phyloP scores from a whole-genome alignment of 2,329 filamentous ascomycete species.

The Colletotrichum horii region DNA sequence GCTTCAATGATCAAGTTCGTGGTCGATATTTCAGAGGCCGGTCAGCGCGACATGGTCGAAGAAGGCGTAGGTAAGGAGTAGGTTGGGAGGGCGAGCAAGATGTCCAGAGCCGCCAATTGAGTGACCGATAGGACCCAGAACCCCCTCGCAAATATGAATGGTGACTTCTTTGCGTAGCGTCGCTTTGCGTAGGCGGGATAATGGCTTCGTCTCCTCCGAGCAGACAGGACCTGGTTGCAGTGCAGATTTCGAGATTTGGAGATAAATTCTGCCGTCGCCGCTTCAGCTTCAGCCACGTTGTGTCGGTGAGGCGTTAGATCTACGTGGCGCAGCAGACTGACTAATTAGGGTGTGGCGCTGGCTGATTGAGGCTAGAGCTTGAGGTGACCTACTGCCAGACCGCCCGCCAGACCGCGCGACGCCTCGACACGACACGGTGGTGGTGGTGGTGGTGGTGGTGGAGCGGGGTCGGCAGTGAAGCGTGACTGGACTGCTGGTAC shows the following conservation, averaged over 20 bases:
- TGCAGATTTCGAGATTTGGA: constrained; percentile 18
- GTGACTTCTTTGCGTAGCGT: not conserved
- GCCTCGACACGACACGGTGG: not conserved
- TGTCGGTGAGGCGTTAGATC: not conserved
- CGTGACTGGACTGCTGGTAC: not conserved
- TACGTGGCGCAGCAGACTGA: not conserved
- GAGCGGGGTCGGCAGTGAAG: not conserved
- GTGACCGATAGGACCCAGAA: too few relatives aligned
- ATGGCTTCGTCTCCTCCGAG: not conserved
- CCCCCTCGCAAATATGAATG: not conserved
- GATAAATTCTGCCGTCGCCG: constrained; percentile 14
- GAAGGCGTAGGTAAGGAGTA: not conserved
- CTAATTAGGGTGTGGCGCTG: not conserved
- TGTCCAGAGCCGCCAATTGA: not conserved
- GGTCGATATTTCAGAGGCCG: not conserved
- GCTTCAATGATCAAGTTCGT: not conserved
- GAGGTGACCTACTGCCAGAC: too few relatives aligned
- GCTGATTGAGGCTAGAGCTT: not conserved
- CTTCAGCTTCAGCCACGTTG: not conserved
- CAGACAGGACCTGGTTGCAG: not conserved
- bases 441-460: not conserved
- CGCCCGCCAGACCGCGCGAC: too few relatives aligned
- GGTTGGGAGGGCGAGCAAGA: not conserved
- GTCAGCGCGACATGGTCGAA: constrained; percentile 9
- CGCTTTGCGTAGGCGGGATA: not conserved